These are phyloP conservation scores for Ophiostoma sp. DNA, from an alignment of 2,329 filamentous ascomycete genomes.

Conservation along the genomic window DNA sequence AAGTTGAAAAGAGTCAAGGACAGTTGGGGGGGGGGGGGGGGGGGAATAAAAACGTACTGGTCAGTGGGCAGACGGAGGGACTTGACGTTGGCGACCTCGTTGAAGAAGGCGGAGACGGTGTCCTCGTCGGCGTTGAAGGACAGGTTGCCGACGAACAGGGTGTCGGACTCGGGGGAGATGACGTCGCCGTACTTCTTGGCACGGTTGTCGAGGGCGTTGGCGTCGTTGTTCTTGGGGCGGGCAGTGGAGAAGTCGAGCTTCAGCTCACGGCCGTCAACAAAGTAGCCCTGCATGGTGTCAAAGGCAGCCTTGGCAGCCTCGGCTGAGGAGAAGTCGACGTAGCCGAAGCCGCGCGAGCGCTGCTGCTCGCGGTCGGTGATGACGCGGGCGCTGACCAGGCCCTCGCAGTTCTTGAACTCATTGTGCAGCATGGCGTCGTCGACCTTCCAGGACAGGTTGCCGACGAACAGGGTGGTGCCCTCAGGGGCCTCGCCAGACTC, in stretches of 20 bases:
- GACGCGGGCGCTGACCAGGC: conserved; percentile 67
- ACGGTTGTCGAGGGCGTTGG: conserved; percentile 57
- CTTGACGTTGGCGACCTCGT: conserved; percentile 62
- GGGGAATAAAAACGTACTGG: conserved; percentile 43
- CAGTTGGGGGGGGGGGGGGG: background rate
- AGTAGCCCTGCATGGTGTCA: conserved; percentile 37
- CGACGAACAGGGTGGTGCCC: conserved; percentile 71
- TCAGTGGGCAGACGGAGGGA: conserved; percentile 86
- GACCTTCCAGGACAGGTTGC: conserved; percentile 85
- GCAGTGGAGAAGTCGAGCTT: conserved; percentile 39
- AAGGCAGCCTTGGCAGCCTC: conserved; percentile 43
- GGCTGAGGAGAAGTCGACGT: conserved; percentile 74
- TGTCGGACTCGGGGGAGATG: conserved; percentile 73
- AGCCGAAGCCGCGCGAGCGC: conserved; percentile 87
- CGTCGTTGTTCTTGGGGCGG: conserved; percentile 30
- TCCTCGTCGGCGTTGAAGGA: conserved; percentile 79
- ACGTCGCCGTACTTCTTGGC: conserved; percentile 70
- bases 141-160: conserved; percentile 87
- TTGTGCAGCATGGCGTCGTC: conserved; percentile 76
- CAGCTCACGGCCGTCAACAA: conserved; percentile 37
- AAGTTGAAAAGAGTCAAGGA: conserved; percentile 31
- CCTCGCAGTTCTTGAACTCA: conserved; percentile 75
- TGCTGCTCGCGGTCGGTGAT: conserved; percentile 77
- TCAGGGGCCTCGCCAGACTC: conserved; percentile 29
- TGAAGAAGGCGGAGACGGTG: conserved; percentile 67